Percentiles rank a stretch among this genome's conserved stretches.
Evolutionary conservation across 768 basidiomycete species (phyloP).

Genomic region (Podaxis carcinomalis): DNA sequence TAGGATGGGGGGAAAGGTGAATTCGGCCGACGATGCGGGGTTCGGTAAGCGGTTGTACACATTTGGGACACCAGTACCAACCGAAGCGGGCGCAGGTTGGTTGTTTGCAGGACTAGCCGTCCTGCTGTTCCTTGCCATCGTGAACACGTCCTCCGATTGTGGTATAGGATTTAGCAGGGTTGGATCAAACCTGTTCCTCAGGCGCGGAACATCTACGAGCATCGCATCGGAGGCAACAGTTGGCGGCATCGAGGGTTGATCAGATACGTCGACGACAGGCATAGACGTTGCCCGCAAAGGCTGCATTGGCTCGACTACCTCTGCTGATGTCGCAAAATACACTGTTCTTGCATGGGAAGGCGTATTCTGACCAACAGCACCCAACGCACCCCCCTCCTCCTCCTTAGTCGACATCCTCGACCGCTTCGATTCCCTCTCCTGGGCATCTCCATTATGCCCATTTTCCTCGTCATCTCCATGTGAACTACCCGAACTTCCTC

Average conservation of each 20-base stretch:
- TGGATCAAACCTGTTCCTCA: slow-evolving; percentile 43
- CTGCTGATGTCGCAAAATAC: slow-evolving; percentile 19
- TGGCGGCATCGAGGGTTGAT: slow-evolving; percentile 10
- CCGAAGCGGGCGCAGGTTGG: not conserved
- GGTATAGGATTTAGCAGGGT: slow-evolving; percentile 50
- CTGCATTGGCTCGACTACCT: slow-evolving; percentile 19
- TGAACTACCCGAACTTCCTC: slow-evolving; percentile 44
- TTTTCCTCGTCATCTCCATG: slow-evolving; percentile 52
- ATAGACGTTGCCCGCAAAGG: not conserved
- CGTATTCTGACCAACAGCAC: slow-evolving; percentile 34
- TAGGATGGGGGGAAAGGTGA: not conserved
- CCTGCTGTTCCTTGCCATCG: not conserved
- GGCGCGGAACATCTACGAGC: slow-evolving; percentile 34
- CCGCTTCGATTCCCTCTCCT: slow-evolving; percentile 53
- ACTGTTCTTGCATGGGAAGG: slow-evolving; percentile 21
- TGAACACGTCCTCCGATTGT: slow-evolving; percentile 12
- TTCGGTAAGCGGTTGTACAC: not conserved
- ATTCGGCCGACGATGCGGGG: not conserved
- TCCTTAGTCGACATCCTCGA: slow-evolving; percentile 42
- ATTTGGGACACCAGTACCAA: not conserved
- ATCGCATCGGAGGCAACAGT: slow-evolving; percentile 17
- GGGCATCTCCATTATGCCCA: slow-evolving; percentile 28
- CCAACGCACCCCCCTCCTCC: slow-evolving; percentile 45
- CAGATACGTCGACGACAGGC: not conserved
- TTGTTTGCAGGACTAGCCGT: slow-evolving; percentile 10